phyloP scores from a whole-genome alignment of 768 basidiomycete species.

The Hericium erinaceus region DNA sequence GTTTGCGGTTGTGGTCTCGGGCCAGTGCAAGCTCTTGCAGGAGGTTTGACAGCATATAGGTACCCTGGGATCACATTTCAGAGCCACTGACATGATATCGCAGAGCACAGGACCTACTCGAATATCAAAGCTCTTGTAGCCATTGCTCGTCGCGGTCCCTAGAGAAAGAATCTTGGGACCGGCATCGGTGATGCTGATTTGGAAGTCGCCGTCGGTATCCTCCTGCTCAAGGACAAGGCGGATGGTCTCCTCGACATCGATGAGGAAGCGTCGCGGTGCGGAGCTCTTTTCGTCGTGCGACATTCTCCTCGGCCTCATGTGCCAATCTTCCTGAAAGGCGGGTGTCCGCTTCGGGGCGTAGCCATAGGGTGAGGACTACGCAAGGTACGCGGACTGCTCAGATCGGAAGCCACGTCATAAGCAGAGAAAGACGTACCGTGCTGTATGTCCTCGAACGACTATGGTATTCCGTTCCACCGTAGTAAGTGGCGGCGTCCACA shows the following conservation, averaged over 20 bases:
- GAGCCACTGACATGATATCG: too few species aligned
- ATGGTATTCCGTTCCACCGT: constrained; percentile 70
- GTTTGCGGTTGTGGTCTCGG: constrained; percentile 88
- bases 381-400: neutral
- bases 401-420: neutral
- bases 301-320: constrained; percentile 65
- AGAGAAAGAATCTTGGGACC: constrained; percentile 95
- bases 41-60: constrained; percentile 98
- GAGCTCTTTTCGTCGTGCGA: constrained; percentile 89
- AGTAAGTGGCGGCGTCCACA: constrained; percentile 72
- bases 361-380: constrained; percentile 11
- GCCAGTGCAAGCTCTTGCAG: constrained; percentile 98
- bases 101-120: constrained; percentile 39
- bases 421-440: constrained; percentile 41
- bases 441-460: constrained; percentile 85
- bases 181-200: constrained; percentile 92
- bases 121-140: constrained; percentile 96
- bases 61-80: constrained; percentile 46
- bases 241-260: constrained; percentile 97
- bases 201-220: constrained; percentile 94
- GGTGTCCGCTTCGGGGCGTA: constrained; percentile 51
- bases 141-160: constrained; percentile 95
- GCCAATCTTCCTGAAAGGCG: constrained; percentile 70
- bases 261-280: constrained; percentile 81
- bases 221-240: constrained; percentile 94